Conservation (phyloP, 257 asterid genomes). For the Solanum chiquidenum region DNA sequence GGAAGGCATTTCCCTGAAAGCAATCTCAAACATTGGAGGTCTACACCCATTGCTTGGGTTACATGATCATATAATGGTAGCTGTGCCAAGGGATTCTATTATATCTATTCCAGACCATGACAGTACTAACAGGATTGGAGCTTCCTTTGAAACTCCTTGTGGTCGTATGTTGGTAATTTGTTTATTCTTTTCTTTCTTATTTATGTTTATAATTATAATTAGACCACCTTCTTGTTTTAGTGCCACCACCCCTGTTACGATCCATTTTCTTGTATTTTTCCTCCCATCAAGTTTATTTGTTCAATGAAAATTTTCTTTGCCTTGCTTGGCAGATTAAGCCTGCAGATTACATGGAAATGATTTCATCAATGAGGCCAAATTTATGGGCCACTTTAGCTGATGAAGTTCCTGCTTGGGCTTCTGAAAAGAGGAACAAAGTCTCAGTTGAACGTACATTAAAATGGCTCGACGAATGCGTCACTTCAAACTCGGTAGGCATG, state of each 20-base stretch:
- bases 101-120: slow-evolving; percentile 57
- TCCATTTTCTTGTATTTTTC: neutral
- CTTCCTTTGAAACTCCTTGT: slow-evolving; percentile 82
- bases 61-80: slow-evolving; percentile 45
- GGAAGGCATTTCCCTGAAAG: slow-evolving; percentile 54
- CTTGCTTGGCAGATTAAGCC: slow-evolving; percentile 51
- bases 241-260: neutral
- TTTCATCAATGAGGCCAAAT: slow-evolving; percentile 73
- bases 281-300: neutral
- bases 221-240: neutral
- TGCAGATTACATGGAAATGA: slow-evolving; percentile 51
- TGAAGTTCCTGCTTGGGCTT: slow-evolving; percentile 94
- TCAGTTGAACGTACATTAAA: slow-evolving; percentile 79
- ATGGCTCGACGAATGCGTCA: slow-evolving; percentile 87
- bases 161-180: slow-evolving; percentile 69
- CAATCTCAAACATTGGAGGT: slow-evolving; percentile 69
- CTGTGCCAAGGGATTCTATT: slow-evolving; percentile 74
- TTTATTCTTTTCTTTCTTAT: neutral
- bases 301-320: neutral
- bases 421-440: slow-evolving; percentile 62
- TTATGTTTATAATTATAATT: neutral
- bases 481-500: slow-evolving; percentile 11
- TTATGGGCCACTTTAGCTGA: slow-evolving; percentile 79
- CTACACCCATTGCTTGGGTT: slow-evolving; percentile 61
- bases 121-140: slow-evolving; percentile 59